phyloP scores from a whole-genome alignment of 768 basidiomycete genomes.

The Udeniomyces megalosporus region DNA sequence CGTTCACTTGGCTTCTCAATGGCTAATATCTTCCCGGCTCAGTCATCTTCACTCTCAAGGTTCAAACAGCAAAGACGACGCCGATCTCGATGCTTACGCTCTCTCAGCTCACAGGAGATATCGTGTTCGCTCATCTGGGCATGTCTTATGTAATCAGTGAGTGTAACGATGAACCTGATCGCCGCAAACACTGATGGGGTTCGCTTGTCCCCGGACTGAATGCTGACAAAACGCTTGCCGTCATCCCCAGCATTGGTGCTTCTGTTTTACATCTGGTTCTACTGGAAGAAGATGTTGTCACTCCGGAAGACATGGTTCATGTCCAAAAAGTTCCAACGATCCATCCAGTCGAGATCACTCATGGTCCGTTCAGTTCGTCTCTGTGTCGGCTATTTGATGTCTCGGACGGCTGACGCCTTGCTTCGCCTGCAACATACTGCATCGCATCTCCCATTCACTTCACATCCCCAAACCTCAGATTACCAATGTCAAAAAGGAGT shows the following conservation, averaged over 20 bases:
- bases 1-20: background rate
- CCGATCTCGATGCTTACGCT: conserved; percentile 49
- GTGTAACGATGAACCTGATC: too few relatives aligned
- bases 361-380: too few relatives aligned
- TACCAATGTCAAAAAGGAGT: conserved; percentile 57
- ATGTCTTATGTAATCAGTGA: conserved; percentile 62
- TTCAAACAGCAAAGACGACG: conserved; percentile 31
- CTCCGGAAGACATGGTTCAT: conserved; percentile 72
- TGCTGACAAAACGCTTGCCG: background rate
- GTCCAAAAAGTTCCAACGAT: conserved; percentile 47
- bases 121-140: conserved; percentile 70
- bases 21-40: too few relatives aligned
- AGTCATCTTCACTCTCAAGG: conserved; percentile 52
- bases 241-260: conserved; percentile 37
- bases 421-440: too few relatives aligned
- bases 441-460: too few relatives aligned
- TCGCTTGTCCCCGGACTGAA: too few relatives aligned
- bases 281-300: conserved; percentile 52
- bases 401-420: too few relatives aligned
- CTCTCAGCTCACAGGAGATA: conserved; percentile 43
- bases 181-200: too few relatives aligned
- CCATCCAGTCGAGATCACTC: conserved; percentile 87
- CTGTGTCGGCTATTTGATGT: too few relatives aligned
- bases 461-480: conserved; percentile 27
- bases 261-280: conserved; percentile 50